phyloP scores from a whole-genome alignment of 208 protist species.

The Porcisia hertigi region DNA sequence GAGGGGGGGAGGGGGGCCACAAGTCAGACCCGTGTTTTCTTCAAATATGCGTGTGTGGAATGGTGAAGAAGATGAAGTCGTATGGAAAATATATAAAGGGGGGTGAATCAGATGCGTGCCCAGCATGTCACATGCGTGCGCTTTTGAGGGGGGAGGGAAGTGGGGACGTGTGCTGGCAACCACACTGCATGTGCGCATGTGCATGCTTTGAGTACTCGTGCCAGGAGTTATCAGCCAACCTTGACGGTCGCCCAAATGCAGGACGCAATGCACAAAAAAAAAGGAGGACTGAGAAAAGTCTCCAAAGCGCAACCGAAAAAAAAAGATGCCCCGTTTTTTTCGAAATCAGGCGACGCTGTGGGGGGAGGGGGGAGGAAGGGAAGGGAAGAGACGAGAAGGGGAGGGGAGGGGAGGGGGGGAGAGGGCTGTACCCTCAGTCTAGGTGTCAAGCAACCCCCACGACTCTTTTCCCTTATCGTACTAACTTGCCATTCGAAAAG shows the following conservation, averaged over 20 bases:
- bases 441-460: too few species aligned
- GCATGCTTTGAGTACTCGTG: neutral
- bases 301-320: neutral
- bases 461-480: neutral
- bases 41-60: neutral
- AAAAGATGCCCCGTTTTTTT: neutral
- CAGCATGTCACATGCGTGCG: neutral
- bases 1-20: too few species aligned
- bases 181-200: neutral
- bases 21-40: too few species aligned
- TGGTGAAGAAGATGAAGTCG: neutral
- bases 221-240: neutral
- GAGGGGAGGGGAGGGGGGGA: too few species aligned
- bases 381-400: too few species aligned
- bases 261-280: neutral
- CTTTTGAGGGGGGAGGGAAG: too few species aligned
- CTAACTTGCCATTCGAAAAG: conserved; percentile 1
- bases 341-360: neutral
- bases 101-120: neutral
- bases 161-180: neutral
- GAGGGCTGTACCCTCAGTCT: neutral
- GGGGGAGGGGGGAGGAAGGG: too few species aligned
- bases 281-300: neutral
- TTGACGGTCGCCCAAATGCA: neutral
- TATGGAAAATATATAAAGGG: neutral